Percentiles rank a stretch among this genome's conserved stretches.
phyloP scores from a whole-genome alignment of 169 alveolate species.

The Plasmodium coatneyi region DNA sequence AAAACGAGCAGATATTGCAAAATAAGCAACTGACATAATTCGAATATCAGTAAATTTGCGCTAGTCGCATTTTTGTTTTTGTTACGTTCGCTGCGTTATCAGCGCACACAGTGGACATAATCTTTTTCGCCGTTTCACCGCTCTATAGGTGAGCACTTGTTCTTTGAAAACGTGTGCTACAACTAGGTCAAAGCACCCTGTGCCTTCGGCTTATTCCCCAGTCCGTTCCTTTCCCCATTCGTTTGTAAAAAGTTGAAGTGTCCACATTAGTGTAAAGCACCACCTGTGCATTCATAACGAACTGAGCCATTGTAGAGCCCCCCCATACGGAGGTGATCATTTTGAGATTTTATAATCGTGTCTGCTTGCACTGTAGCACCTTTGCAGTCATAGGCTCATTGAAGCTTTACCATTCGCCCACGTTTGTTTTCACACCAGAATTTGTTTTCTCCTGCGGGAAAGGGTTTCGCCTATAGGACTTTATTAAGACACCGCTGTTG shows the following conservation, averaged over 20 bases:
- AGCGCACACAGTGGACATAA: background rate
- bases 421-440: background rate
- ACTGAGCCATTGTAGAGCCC: background rate
- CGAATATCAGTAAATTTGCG: constrained; percentile 1
- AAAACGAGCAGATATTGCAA: background rate
- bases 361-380: background rate
- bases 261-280: background rate
- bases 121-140: background rate
- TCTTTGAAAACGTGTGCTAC: background rate
- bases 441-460: background rate
- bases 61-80: background rate
- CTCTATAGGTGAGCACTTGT: background rate
- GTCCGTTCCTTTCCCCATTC: background rate
- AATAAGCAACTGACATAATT: background rate
- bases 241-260: background rate
- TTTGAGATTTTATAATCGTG: background rate
- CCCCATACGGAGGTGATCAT: background rate
- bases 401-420: background rate
- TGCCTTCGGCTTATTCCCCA: background rate
- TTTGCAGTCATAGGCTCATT: background rate
- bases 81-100: background rate
- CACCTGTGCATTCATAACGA: background rate
- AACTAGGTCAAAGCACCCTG: constrained; percentile 37
- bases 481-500: background rate
- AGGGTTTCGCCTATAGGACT: background rate